phyloP scores from a whole-genome alignment of 306 rosid species.

The Cucurbita argyrosperma region DNA sequence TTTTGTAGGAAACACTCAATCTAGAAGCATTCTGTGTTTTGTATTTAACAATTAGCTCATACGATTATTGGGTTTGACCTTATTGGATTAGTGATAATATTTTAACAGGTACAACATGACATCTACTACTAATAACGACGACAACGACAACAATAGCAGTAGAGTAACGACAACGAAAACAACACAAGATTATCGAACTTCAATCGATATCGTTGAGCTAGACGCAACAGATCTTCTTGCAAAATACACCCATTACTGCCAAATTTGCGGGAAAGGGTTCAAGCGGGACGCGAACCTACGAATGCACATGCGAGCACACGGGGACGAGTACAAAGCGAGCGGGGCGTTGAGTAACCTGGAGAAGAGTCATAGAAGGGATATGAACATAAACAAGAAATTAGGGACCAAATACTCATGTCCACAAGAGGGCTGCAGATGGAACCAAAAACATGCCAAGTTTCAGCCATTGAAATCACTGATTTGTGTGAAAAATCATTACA shows the following conservation, averaged over 20 bases:
- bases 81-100: too few relatives aligned
- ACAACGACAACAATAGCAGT: not conserved
- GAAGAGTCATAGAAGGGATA: slow-evolving; percentile 14
- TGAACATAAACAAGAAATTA: not conserved
- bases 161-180: not conserved
- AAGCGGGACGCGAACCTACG: slow-evolving; percentile 81
- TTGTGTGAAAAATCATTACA: slow-evolving; percentile 89
- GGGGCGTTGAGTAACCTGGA: slow-evolving; percentile 61
- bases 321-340: slow-evolving; percentile 71
- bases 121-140: not conserved
- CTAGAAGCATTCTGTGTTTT: too few relatives aligned
- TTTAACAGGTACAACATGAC: too few relatives aligned
- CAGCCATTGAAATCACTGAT: slow-evolving; percentile 88
- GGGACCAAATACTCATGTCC: slow-evolving; percentile 78
- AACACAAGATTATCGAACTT: not conserved
- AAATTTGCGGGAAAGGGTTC: slow-evolving; percentile 85
- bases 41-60: too few relatives aligned
- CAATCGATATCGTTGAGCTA: slow-evolving; percentile 43
- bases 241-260: slow-evolving; percentile 85
- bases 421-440: slow-evolving; percentile 88
- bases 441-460: slow-evolving; percentile 56
- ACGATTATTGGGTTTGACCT: too few relatives aligned
- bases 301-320: slow-evolving; percentile 99
- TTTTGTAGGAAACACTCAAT: too few relatives aligned
- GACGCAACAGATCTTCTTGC: slow-evolving; percentile 64